These are phyloP conservation scores for Xylariaceae sp. DNA, from an alignment of 2,329 filamentous ascomycete species.

Conservation along the genomic window DNA sequence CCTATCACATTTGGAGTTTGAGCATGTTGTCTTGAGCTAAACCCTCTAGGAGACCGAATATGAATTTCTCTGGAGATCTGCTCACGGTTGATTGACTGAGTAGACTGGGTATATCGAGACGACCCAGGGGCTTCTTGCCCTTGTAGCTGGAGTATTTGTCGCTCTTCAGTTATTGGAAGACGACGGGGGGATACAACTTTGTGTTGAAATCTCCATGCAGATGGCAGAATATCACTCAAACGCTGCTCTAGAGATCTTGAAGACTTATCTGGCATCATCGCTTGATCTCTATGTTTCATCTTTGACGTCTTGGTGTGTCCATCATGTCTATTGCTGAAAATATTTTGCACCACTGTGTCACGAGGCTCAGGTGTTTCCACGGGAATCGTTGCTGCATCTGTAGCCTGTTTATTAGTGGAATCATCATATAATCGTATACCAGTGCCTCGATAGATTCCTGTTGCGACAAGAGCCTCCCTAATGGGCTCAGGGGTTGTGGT, in stretches of 20 bases:
- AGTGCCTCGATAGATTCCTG: slow-evolving; percentile 30
- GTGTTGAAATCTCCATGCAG: neutral
- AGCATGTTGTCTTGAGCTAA: neutral
- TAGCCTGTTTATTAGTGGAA: neutral
- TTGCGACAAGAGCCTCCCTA: slow-evolving; percentile 25
- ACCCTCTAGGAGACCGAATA: neutral
- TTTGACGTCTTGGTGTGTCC: neutral
- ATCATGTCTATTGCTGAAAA: neutral
- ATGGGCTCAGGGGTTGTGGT: slow-evolving; percentile 27
- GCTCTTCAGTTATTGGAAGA: neutral
- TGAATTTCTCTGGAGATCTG: slow-evolving; percentile 9
- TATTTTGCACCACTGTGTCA: neutral
- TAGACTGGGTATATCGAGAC: neutral
- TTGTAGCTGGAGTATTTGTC: neutral
- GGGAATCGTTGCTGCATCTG: neutral
- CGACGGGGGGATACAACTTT: neutral
- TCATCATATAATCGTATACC: slow-evolving; percentile 24
- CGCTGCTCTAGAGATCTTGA: neutral
- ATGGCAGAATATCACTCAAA: neutral
- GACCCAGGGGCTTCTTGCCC: neutral
- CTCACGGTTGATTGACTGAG: slow-evolving; percentile 8
- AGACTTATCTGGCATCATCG: slow-evolving; percentile 21
- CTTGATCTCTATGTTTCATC: slow-evolving; percentile 23
- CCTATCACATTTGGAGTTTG: neutral
- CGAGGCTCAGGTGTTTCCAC: neutral